phyloP scores from a whole-genome alignment of 2,329 filamentous ascomycete species.

The Xylaria sp. region DNA sequence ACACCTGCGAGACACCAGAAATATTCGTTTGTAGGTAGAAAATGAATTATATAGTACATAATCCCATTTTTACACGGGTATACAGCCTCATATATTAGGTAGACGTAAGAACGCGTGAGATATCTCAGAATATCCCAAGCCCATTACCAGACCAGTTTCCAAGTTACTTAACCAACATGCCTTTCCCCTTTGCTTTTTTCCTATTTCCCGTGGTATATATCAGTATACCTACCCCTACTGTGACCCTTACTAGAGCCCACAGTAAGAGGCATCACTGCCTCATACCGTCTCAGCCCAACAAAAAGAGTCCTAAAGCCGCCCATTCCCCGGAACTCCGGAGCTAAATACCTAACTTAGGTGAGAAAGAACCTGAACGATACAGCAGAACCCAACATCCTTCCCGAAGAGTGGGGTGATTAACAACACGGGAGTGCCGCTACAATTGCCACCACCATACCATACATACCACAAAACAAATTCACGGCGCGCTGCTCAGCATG shows the following conservation, averaged over 20 bases:
- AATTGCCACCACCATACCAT: not conserved
- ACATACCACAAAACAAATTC: no score
- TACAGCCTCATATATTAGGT: not conserved
- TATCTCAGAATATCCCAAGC: not conserved
- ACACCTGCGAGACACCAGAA: not conserved
- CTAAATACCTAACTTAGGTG: not conserved
- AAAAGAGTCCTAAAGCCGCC: no score
- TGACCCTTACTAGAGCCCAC: no score
- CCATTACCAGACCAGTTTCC: not conserved
- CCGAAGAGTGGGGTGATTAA: not conserved
- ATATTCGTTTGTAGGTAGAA: not conserved
- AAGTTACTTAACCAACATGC: no score
- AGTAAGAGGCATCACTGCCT: no score
- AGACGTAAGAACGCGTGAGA: not conserved
- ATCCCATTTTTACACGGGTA: not conserved
- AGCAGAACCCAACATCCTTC: not conserved
- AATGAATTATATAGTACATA: not conserved
- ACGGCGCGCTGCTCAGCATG: slow-evolving; percentile 34
- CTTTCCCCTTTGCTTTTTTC: not conserved
- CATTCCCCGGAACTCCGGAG: not conserved
- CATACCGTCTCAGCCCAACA: not conserved
- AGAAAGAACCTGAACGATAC: not conserved
- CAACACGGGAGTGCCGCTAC: not conserved
- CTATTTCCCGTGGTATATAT: not conserved
- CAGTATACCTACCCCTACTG: not conserved